Conservation (phyloP, 768 basidiomycete genomes). For the Rhodotorula taiwanensis region DNA sequence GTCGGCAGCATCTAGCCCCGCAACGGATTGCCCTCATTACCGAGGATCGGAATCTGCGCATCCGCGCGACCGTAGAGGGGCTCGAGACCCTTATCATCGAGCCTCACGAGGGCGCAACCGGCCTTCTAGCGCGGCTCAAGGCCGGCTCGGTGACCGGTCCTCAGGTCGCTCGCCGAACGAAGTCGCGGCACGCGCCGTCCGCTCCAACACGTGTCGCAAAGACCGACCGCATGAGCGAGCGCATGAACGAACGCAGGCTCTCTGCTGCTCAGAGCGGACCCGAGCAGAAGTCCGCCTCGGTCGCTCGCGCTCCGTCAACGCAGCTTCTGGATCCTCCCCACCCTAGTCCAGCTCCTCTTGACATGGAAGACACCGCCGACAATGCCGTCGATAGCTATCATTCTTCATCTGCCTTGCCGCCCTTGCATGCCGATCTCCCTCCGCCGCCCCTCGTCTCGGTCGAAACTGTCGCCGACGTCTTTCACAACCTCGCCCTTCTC, state of each 20-base stretch:
- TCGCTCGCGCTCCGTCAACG: not conserved
- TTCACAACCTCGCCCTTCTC: constrained; percentile 14
- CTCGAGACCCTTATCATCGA: constrained; percentile 14
- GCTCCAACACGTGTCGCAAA: too few relatives aligned
- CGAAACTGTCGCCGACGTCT: constrained; percentile 9
- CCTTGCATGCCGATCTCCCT: not conserved
- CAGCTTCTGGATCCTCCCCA: not conserved
- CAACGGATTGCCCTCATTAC: constrained; percentile 14
- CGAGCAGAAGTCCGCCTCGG: too few relatives aligned
- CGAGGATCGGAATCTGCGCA: constrained; percentile 27
- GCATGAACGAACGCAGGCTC: too few relatives aligned
- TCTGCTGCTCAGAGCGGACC: too few relatives aligned
- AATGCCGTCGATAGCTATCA: constrained; percentile 10
- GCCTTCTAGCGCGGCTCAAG: constrained; percentile 9
- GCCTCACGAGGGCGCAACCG: not conserved
- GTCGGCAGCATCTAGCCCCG: not conserved
- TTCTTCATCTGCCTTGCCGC: not conserved
- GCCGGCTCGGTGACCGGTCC: not conserved
- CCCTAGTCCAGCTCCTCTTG: not conserved
- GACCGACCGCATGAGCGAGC: too few relatives aligned
- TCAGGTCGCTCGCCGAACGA: too few relatives aligned
- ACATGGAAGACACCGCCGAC: not conserved
- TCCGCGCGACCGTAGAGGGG: constrained; percentile 27
- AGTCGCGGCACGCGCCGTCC: not conserved
- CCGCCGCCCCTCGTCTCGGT: constrained; percentile 6